These are phyloP conservation scores for Phoenix roebelenii DNA, from an alignment of 176 grass and related monocot species.

Conservation along the genomic window DNA sequence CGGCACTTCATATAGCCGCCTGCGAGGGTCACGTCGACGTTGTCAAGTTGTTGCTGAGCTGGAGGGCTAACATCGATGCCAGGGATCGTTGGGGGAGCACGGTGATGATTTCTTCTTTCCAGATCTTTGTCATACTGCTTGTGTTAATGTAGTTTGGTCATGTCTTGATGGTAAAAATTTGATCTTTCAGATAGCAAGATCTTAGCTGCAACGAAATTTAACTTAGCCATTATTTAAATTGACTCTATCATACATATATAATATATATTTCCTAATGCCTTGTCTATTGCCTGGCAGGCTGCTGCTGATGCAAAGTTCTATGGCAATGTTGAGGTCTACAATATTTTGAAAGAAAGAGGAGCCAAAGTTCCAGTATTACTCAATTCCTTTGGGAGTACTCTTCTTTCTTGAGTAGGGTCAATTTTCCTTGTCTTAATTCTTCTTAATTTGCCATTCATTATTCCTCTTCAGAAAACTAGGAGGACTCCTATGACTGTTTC, in stretches of 20 bases:
- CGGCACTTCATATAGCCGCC: constrained; percentile 78
- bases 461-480: constrained; percentile 42
- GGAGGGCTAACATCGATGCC: constrained; percentile 86
- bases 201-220: no score
- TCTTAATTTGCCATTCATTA: background rate
- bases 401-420: background rate
- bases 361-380: constrained; percentile 60
- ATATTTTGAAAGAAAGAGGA: constrained; percentile 68
- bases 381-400: background rate
- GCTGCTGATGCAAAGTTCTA: constrained; percentile 84
- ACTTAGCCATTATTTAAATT: no score
- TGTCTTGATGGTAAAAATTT: no score
- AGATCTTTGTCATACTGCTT: background rate
- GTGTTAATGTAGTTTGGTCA: background rate
- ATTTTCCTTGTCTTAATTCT: background rate
- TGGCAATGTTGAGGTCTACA: constrained; percentile 57
- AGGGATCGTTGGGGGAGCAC: constrained; percentile 97
- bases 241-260: no score
- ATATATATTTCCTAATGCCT: no score
- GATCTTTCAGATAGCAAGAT: no score
- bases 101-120: constrained; percentile 27
- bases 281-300: constrained; percentile 24
- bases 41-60: constrained; percentile 55
- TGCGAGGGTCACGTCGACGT: constrained; percentile 68
- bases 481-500: constrained; percentile 73